phyloP scores from a whole-genome alignment of 768 basidiomycete species.

The Tulasnella sp. region DNA sequence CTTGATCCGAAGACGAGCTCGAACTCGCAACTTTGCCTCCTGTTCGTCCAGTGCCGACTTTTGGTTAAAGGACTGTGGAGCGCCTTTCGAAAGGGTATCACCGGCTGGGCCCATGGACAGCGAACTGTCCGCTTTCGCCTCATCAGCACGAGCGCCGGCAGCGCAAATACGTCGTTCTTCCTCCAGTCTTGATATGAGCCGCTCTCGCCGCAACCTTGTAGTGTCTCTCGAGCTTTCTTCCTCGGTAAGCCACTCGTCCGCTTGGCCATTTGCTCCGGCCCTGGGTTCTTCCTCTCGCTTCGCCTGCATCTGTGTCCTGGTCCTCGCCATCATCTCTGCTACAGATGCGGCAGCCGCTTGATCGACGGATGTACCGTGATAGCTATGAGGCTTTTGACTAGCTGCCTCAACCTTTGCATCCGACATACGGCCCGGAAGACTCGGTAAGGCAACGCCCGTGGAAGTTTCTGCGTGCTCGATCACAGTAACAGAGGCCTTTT shows the following conservation, averaged over 20 bases:
- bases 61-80: background rate
- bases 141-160: too few species aligned
- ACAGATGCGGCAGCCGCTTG: background rate
- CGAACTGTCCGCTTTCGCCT: background rate
- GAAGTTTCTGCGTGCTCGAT: background rate
- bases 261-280: background rate
- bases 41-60: background rate
- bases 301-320: background rate
- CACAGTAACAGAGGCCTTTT: too few species aligned
- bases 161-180: background rate
- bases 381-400: too few species aligned
- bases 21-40: background rate
- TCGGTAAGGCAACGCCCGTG: background rate
- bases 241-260: background rate
- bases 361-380: background rate
- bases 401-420: background rate
- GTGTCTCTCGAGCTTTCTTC: background rate
- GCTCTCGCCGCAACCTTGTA: background rate
- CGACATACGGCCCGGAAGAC: constrained; percentile 1
- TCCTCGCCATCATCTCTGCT: constrained; percentile 4
- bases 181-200: background rate
- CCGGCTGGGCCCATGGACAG: background rate
- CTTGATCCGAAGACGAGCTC: background rate
- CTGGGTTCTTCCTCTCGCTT: background rate
- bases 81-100: background rate